phyloP scores from a whole-genome alignment of 139 green algal species.

The Ulvella scutata region DNA sequence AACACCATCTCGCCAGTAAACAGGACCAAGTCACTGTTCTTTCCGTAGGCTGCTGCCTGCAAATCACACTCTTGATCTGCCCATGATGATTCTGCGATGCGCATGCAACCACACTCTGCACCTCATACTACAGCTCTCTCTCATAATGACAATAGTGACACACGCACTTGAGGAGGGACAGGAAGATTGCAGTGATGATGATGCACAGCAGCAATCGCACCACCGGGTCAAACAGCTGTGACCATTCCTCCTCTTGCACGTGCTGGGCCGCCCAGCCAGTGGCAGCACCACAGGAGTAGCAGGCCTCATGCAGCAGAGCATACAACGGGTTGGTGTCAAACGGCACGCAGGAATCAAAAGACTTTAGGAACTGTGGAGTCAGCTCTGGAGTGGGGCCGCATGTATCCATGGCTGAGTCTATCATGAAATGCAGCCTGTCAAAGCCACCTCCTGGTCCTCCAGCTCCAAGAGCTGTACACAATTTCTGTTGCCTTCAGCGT shows the following conservation, averaged over 20 bases:
- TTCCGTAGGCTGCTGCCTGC: no score
- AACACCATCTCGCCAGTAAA: conserved; percentile 93
- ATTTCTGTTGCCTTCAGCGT: no score
- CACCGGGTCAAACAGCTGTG: conserved; percentile 45
- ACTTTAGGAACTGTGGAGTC: conserved; percentile 58
- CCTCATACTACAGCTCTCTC: no score
- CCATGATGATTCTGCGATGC: no score
- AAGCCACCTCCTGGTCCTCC: conserved; percentile 50
- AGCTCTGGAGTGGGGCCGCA: conserved; percentile 24
- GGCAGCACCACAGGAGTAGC: conserved; percentile 73
- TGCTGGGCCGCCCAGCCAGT: conserved; percentile 53
- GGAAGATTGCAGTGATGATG: not conserved
- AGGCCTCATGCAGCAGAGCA: conserved; percentile 84
- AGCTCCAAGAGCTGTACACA: not conserved
- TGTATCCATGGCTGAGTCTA: conserved; percentile 62
- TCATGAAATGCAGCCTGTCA: conserved; percentile 72
- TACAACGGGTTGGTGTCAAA: conserved; percentile 93
- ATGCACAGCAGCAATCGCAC: conserved; percentile 5
- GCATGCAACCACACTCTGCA: no score
- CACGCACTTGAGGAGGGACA: no score
- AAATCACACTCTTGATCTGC: no score
- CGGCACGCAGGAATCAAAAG: conserved; percentile 44
- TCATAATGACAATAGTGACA: no score
- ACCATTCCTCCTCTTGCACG: conserved; percentile 32
- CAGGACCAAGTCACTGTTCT: conserved; percentile 22